Evolutionary conservation across 495 filamentous ascomycete genomes (phyloP), one percentile per base, ranked within the genome.

Genomic region (Aspergillus ellipticus): DNA sequence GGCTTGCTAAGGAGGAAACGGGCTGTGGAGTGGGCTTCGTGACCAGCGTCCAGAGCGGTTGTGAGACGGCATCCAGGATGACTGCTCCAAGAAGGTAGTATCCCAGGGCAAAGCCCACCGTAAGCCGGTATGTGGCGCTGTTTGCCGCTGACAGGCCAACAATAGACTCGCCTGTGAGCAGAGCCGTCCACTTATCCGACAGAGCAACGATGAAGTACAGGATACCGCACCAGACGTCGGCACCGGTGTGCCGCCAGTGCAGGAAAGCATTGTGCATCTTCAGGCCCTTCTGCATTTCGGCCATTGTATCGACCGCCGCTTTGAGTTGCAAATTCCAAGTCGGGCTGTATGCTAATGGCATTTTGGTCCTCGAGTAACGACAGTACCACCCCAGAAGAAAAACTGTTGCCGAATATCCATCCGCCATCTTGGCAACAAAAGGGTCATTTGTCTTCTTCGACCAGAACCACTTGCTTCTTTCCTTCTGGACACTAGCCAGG

Each of bases 371-470:
- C 3, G 53, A 56, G 53, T 56, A 60, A 11, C 49, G 42, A 35
- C 58, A 60, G 49, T 53, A 60, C 58, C 58, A 60, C n/a, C 55
- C 58, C 3, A 60, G 49, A 4, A 60, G 53, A 29, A 60, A 60
- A 19, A 53, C 53, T 0, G 58, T 60, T 0, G 58, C 53, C 9
- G 42, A 48, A 33, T 56, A 60, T 15, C 58, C 58, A 13, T 43
- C 53, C 9, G 58, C 53, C 53, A 60, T 55, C 11, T 43, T 49
- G 11, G 28, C 42, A 3, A 60, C 53, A n/a, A 60, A 53, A 1
- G 50, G 41, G 15, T 58, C 53, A 0, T 19, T 55, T 1, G 49
- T 58, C n/a, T 51, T 28, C 37, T 47, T 56, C 20, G 24, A 24
- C 55, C 55, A 62, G 48, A 62, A 50, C 0, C 29, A 37, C 6